Base-by-base conservation (phyloP, 176 grass and related monocot genomes). In the Triticum timopheevii region DNA sequence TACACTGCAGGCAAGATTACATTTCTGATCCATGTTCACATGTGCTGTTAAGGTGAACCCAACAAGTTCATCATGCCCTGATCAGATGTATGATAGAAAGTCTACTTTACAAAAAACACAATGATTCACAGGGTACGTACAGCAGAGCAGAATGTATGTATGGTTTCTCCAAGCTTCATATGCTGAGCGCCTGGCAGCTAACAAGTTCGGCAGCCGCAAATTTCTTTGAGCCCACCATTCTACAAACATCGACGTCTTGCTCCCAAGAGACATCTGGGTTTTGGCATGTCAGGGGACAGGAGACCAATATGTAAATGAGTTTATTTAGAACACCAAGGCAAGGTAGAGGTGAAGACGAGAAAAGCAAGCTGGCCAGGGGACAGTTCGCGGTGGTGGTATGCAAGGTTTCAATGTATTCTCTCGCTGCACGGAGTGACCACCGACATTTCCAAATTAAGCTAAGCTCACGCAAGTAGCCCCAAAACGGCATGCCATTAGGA, bases 131-230 rank as follows among this genome's bases (percentile, higher is more conserved):
- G 0, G 28, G 28, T 73, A 77, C 85, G 42, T 11, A 50, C 47
- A 36, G 5, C 35, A 36, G 35, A 50, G 47, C 31, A 54, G 12
- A 68, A 65, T 24, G 79, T 25, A 50, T 50, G 13, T 15, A 34
- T 33, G 24, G 54, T 44, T 10, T 78, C 38, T 50, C 22, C 12
- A 69, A 83, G 84, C 36, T 92, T 68, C 47, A 95, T 47, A 95
- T 83, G 83, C 45, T 86, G 64, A 97, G 82, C 10, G 90, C 87
- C 89, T 93, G 89, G 47, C 91, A 97, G 73, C 91, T 88, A 78
- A 95, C 77, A 79, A 97, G 87, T 90, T 97, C 92, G 38, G 88
- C 87, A 52, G 70, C 86, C 45, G 61, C 66, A 88, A 91, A 86
- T 73, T 77, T 88, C 28, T 91, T 95, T 1, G 84, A 78, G 4